Evolutionary conservation across 1,139 yeast species (phyloP).

Genomic region (Sugiyamaella paludigena): DNA sequence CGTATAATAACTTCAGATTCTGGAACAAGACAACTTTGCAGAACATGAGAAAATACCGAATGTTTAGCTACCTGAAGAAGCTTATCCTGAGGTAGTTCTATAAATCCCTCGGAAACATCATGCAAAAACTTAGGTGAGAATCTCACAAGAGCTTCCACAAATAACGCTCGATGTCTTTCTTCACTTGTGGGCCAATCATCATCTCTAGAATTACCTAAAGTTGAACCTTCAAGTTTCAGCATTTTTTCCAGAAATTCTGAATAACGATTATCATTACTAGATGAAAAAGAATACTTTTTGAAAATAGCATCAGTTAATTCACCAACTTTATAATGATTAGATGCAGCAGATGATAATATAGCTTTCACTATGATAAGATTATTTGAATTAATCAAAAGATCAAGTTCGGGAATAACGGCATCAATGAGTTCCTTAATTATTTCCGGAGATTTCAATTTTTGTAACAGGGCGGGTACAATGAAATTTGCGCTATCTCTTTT

Average conservation of each 20-base stretch:
- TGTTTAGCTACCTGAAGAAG: constrained; percentile 74
- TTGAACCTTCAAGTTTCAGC: constrained; percentile 61
- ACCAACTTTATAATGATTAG: constrained; percentile 61
- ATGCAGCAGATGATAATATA: constrained; percentile 64
- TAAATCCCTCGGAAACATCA: constrained; percentile 57
- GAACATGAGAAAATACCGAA: constrained; percentile 85
- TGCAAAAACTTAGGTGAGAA: constrained; percentile 61
- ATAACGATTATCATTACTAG: constrained; percentile 33
- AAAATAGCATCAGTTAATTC: constrained; percentile 62
- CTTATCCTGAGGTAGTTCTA: constrained; percentile 57
- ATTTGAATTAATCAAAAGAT: constrained; percentile 61
- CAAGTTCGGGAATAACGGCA: constrained; percentile 63
- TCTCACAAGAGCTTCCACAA: constrained; percentile 59
- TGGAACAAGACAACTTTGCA: constrained; percentile 43
- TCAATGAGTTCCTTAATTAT: constrained; percentile 65
- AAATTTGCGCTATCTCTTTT: constrained; percentile 80
- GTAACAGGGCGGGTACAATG: constrained; percentile 66
- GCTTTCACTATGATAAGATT: constrained; percentile 63
- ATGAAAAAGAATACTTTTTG: constrained; percentile 50
- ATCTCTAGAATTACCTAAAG: constrained; percentile 75
- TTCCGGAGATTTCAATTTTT: constrained; percentile 54
- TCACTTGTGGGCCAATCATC: constrained; percentile 79
- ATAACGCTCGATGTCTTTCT: constrained; percentile 70
- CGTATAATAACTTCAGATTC: constrained; percentile 57
- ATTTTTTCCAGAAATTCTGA: constrained; percentile 63